Evolutionary conservation across 768 basidiomycete genomes (phyloP).

Genomic region (Suillus occidentalis): DNA sequence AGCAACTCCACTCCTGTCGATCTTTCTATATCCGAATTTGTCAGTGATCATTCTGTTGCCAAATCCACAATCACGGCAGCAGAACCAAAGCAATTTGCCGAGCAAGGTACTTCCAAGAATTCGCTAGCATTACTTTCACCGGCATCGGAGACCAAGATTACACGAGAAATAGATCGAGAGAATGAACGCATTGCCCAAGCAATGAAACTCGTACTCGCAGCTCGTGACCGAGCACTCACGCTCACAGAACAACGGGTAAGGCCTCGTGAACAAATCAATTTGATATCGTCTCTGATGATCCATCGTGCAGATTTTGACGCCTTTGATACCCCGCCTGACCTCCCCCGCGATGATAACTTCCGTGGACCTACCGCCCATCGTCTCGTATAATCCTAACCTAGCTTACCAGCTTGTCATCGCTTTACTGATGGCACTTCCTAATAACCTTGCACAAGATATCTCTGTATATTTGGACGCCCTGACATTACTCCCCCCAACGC

Average conservation of each 20-base stretch:
- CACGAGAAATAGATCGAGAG: conserved; percentile 52
- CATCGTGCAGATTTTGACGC: conserved; percentile 47
- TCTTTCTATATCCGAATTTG: conserved; percentile 18
- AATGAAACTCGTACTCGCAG: conserved; percentile 67
- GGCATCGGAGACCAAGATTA: conserved; percentile 25
- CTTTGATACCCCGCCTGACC: conserved; percentile 44
- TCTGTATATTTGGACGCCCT: conserved; percentile 64
- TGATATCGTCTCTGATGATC: neutral
- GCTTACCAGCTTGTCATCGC: conserved; percentile 67
- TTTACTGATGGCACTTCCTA: conserved; percentile 44
- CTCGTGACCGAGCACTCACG: conserved; percentile 69
- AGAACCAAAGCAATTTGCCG: conserved; percentile 6
- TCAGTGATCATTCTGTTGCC: conserved; percentile 17
- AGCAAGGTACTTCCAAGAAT: conserved; percentile 8
- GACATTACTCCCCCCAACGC: conserved; percentile 64
- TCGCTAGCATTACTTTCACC: conserved; percentile 5
- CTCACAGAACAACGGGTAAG: conserved; percentile 73
- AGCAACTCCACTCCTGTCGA: neutral
- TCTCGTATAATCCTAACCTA: conserved; percentile 66
- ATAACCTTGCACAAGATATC: conserved; percentile 32
- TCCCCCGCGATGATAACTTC: conserved; percentile 60
- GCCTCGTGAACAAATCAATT: neutral
- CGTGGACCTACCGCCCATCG: conserved; percentile 64
- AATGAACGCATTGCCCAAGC: conserved; percentile 61
- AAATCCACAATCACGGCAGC: conserved; percentile 11